Conservation (phyloP, 1,284 basidiomycete genomes). For the Agroathelia rolfsii region DNA sequence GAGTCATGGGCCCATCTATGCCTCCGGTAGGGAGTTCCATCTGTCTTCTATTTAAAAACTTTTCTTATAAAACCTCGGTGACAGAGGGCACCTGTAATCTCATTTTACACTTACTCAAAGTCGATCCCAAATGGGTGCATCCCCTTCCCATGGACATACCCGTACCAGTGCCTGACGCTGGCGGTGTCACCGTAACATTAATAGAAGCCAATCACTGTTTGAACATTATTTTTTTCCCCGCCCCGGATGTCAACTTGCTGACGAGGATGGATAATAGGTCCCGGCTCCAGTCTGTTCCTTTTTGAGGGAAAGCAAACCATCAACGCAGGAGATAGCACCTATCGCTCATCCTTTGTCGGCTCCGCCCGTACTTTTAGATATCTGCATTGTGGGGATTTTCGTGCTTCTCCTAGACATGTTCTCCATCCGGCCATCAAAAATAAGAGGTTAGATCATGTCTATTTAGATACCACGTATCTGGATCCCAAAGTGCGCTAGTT, state of each 20-base stretch:
- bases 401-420: constrained; percentile 78
- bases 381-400: constrained; percentile 93
- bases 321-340: constrained; percentile 74
- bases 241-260: not conserved
- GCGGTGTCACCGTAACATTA: constrained; percentile 82
- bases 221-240: not conserved
- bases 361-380: constrained; percentile 72
- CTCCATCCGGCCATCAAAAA: constrained; percentile 73
- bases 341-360: constrained; percentile 64
- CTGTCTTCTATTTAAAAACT: constrained; percentile 3
- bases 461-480: constrained; percentile 95
- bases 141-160: constrained; percentile 77
- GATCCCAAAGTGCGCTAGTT: constrained; percentile 61
- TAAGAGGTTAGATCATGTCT: constrained; percentile 78
- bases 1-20: constrained; percentile 91
- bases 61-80: constrained; percentile 16
- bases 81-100: constrained; percentile 77
- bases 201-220: constrained; percentile 96
- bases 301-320: constrained; percentile 89
- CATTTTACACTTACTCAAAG: constrained; percentile 81
- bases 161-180: constrained; percentile 69
- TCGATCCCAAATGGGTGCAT: constrained; percentile 81
- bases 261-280: constrained; percentile 52
- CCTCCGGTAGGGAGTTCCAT: constrained; percentile 42
- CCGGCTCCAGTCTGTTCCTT: constrained; percentile 88